Base-by-base conservation (phyloP, 129 eudicot species). In the Lactuca sativa region DNA sequence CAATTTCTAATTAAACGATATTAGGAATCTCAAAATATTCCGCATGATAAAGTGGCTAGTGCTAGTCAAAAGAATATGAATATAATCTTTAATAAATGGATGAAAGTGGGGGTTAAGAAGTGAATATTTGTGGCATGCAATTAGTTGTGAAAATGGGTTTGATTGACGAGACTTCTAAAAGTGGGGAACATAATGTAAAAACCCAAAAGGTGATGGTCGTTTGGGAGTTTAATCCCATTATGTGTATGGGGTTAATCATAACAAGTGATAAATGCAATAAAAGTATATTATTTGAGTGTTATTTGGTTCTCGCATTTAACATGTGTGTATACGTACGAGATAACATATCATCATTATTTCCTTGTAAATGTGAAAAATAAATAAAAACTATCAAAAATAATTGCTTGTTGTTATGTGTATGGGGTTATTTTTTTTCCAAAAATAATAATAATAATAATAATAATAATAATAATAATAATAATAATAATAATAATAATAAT, bases 191-290 rank as follows among this genome's bases (percentile, higher is more conserved):
- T 54, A 68, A 34, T 72, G 62, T 12, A 72, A 72, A 17, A 62
- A 40, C 14, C 14, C 38, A 44, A 59, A 70, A 71, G 33, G 18
- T 59, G 33, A 31, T 61, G 54, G 70, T 4, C 9, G 25, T 53
- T 44, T 6, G 2, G 53, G 61, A 33, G 31, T 63, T 55, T 55
- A 70, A 38, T 58, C 66, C 34, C 11, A 18, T 37, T 15, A 62
- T 62, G 49, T 61, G 40, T 34, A 54, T 56, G 33, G 59, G 47
- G 66, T 74, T 56, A 64, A 74, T 74, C 71, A 56, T 55, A 64
- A 30, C 78, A 74, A 52, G 66, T 56, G 43, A 64, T 64, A 65
- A 74, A 65, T 74, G 64, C 15, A 25, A 64, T 64, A 74, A 74
- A 74, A 66, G 73, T 57, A 56, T 33, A 47, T 34, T 66, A 57